Conservation (phyloP, 768 basidiomycete genomes). For the Rhodotorula toruloides region DNA sequence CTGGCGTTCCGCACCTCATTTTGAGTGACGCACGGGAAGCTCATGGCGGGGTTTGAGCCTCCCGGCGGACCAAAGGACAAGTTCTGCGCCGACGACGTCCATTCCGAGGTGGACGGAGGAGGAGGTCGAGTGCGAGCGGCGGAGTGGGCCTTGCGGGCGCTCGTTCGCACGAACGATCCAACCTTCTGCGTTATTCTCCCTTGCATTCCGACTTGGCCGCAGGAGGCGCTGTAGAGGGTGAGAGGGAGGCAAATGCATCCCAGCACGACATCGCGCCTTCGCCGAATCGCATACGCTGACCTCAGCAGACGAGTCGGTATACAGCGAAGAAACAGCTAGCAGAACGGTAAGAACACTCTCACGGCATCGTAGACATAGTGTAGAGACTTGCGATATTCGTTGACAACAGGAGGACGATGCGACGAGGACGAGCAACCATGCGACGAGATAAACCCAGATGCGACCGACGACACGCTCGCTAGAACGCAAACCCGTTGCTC, state of each 20-base stretch:
- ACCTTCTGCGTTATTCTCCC: too few species aligned
- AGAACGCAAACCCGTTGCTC: slow-evolving; percentile 6
- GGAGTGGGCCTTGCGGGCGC: too few species aligned
- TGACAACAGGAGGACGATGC: background rate
- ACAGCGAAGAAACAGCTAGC: too few species aligned
- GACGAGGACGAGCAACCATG: background rate
- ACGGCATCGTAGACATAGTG: too few species aligned
- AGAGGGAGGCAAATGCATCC: too few species aligned
- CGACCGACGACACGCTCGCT: background rate
- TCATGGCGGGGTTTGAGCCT: slow-evolving; percentile 42
- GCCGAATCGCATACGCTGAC: too few species aligned
- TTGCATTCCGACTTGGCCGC: too few species aligned
- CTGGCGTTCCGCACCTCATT: slow-evolving; percentile 37
- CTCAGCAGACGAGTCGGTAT: too few species aligned
- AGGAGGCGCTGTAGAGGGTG: background rate
- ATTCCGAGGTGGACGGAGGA: background rate
- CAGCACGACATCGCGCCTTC: too few species aligned
- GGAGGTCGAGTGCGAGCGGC: background rate
- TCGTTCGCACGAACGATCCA: too few species aligned
- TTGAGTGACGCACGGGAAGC: slow-evolving; percentile 43
- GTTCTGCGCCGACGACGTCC: background rate
- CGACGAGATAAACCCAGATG: background rate
- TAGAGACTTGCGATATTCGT: too few species aligned
- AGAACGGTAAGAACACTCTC: too few species aligned
- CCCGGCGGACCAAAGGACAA: background rate